phyloP scores from a whole-genome alignment of 2,329 filamentous ascomycete genomes.

The Thermomyces lanuginosus region DNA sequence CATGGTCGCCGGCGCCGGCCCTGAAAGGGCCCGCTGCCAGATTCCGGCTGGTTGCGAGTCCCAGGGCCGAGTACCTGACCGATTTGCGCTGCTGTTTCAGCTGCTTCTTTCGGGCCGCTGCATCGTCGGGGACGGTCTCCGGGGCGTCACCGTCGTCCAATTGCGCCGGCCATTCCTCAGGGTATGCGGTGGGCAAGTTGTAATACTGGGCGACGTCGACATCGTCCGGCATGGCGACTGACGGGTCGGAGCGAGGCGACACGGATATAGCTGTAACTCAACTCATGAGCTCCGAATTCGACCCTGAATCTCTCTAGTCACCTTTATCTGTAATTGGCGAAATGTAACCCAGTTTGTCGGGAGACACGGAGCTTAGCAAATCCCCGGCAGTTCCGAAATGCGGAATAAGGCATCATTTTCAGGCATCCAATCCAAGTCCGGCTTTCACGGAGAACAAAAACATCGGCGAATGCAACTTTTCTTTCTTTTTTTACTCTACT shows the following conservation, averaged over 20 bases:
- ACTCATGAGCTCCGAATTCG: too few species aligned
- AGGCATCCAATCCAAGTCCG: too few species aligned
- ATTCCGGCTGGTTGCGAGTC: conserved; percentile 56
- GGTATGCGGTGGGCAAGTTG: conserved; percentile 61
- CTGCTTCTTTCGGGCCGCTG: conserved; percentile 10
- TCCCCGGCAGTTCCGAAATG: conserved; percentile 7
- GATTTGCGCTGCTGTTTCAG: conserved; percentile 36
- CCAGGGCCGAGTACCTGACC: conserved; percentile 69
- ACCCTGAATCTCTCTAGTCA: too few species aligned
- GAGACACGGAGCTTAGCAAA: conserved; percentile 4
- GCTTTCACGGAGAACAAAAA: too few species aligned
- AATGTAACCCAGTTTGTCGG: too few species aligned
- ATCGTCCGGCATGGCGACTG: conserved; percentile 41
- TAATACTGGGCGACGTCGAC: conserved; percentile 81
- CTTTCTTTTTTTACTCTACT: background rate
- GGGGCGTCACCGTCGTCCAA: conserved; percentile 56
- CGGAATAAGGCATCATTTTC: conserved; percentile 9
- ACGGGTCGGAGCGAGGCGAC: conserved; percentile 11
- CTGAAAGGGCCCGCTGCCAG: conserved; percentile 51
- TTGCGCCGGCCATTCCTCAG: conserved; percentile 71
- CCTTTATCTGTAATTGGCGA: too few species aligned
- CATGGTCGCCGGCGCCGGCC: conserved; percentile 52
- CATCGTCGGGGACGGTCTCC: conserved; percentile 35
- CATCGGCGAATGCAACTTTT: too few species aligned
- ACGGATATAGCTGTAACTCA: too few species aligned